Evolutionary conservation across 2,329 filamentous ascomycete species (phyloP), one percentile per base, ranked within the genome.

Genomic region (Pseudocercospora cruenta): DNA sequence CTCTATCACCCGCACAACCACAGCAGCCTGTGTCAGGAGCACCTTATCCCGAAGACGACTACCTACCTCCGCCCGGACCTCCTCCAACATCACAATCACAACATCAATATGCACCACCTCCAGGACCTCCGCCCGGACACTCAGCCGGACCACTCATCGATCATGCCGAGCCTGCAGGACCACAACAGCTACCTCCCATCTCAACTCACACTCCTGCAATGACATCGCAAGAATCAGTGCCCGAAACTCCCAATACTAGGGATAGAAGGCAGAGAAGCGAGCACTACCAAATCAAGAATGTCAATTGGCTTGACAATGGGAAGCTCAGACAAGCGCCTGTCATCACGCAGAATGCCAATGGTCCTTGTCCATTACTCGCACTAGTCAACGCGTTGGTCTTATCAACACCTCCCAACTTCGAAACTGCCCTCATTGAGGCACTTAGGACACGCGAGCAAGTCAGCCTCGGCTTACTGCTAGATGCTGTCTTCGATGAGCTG

Each of bases 281-380:
- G 78, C 95, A 93, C 0, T 98, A 99, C 74, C 91, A 93, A 63
- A 94, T 98, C 77, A 96, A 97, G 76, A 93, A 94, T 67, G 90
- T 98, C 68, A 89, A 87, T 67, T 98, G 94, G 94, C 84, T 89
- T 66, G 92, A 97, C 0, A 66, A 83, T 1, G 83, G 86, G n/a
- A 87, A 87, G 61, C 83, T 92, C 43, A 86, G 92, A 51, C 85
- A 86, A n/a, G 94, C 93, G 0, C 94, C 95, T 0, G 93, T 98
- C 63, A 82, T 98, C 47, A 89, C 96, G 3, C 94, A 99, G 75
- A 98, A 97, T 72, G 88, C 90, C 64, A 99, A 99, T 73, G 95
- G 95, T 0, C 95, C 95, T 0, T 99, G 95, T 78, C 95, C 95
- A 1, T 81, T 99, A 14, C 87, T 99, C 26, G 95, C 95, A 1